phyloP scores from a whole-genome alignment of 306 rosid genomes.

The Quercus cerris region DNA sequence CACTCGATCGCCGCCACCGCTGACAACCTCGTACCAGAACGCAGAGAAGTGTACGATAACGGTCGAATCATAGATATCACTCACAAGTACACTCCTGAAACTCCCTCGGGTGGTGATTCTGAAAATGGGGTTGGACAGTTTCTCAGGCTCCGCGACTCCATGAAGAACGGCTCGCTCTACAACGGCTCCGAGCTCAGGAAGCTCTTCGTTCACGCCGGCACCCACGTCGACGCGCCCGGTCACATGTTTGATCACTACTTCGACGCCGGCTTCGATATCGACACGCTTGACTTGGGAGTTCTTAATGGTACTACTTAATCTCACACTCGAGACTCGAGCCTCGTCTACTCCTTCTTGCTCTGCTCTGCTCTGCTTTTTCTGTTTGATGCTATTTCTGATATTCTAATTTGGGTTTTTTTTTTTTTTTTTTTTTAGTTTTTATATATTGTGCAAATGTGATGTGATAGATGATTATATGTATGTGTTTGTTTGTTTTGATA shows the following conservation, averaged over 20 bases:
- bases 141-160: slow-evolving; percentile 57
- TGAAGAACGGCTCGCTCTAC: slow-evolving; percentile 75
- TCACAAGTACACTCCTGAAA: slow-evolving; percentile 40
- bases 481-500: slow-evolving; percentile 27
- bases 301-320: slow-evolving; percentile 59
- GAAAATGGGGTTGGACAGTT: slow-evolving; percentile 60
- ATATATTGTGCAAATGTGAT: neutral
- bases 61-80: slow-evolving; percentile 69
- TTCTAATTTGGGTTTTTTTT: neutral
- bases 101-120: slow-evolving; percentile 60
- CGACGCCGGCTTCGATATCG: slow-evolving; percentile 84
- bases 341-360: neutral
- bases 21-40: slow-evolving; percentile 42
- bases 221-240: slow-evolving; percentile 82
- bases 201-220: slow-evolving; percentile 74
- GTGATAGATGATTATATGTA: neutral
- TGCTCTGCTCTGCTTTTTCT: neutral
- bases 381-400: neutral
- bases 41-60: slow-evolving; percentile 66
- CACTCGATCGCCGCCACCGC: slow-evolving; percentile 17
- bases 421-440: neutral
- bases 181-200: slow-evolving; percentile 46
- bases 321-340: neutral
- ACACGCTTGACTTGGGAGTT: slow-evolving; percentile 61
- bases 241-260: slow-evolving; percentile 73